phyloP scores from a whole-genome alignment of 352 stramenopile species.

The Pythium phragmiticola region DNA sequence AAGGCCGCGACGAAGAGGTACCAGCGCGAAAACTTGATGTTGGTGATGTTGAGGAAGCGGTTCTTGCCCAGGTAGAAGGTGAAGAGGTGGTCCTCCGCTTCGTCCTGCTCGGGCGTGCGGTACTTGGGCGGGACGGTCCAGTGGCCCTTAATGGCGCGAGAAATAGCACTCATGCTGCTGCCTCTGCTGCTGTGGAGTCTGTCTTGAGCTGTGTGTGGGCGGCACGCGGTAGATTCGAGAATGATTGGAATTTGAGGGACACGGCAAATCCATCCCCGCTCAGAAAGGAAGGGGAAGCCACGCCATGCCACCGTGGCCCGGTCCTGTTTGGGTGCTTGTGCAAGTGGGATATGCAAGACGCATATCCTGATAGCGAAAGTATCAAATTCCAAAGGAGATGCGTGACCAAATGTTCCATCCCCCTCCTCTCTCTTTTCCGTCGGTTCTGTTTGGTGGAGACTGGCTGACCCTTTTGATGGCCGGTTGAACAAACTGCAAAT shows the following conservation, averaged over 20 bases:
- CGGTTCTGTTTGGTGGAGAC: neutral
- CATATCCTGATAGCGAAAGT: neutral
- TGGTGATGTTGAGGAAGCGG: conserved; percentile 30
- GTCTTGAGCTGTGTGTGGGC: neutral
- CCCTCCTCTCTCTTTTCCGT: neutral
- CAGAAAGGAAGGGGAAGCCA: neutral
- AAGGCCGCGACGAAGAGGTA: conserved; percentile 66
- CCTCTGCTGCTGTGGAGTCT: neutral
- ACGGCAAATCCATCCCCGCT: too few species aligned
- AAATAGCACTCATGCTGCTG: conserved; percentile 1
- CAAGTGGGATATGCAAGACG: neutral
- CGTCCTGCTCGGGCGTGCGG: conserved; percentile 33
- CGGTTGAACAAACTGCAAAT: conserved; percentile 12
- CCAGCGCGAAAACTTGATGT: conserved; percentile 56
- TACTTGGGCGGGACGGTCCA: conserved; percentile 31
- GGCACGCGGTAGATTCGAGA: conserved; percentile 8
- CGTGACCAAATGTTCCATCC: conserved; percentile 2
- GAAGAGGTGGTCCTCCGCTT: conserved; percentile 36
- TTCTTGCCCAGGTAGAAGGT: conserved; percentile 33
- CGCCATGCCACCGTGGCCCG: neutral
- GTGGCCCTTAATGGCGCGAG: conserved; percentile 20
- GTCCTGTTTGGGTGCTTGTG: neutral
- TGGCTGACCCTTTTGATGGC: conserved; percentile 4
- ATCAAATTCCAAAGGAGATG: conserved; percentile 3
- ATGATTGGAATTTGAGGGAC: neutral